These are phyloP conservation scores for Lachnellula subtilissima DNA, from an alignment of 2,329 filamentous ascomycete species.

Conservation along the genomic window DNA sequence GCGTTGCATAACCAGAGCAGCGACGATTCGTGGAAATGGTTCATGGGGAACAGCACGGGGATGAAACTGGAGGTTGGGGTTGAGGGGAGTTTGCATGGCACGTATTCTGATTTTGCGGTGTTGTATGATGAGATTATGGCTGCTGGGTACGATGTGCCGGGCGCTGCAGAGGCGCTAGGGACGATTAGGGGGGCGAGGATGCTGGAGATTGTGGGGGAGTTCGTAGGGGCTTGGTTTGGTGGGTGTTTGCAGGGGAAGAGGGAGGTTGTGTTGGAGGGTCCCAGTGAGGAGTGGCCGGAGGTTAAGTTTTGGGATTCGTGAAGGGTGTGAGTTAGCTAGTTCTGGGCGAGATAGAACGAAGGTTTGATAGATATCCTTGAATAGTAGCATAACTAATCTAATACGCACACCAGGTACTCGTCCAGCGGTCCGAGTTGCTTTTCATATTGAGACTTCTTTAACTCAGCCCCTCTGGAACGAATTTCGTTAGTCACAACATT, in stretches of 20 bases:
- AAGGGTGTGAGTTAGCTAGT: not conserved
- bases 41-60: slow-evolving; percentile 14
- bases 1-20: slow-evolving; percentile 23
- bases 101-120: slow-evolving; percentile 25
- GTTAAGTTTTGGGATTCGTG: not conserved
- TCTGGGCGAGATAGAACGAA: no score
- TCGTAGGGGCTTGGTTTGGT: slow-evolving; percentile 28
- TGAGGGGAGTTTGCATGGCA: slow-evolving; percentile 23
- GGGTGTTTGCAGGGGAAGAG: slow-evolving; percentile 19
- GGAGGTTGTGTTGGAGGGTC: slow-evolving; percentile 2
- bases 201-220: slow-evolving; percentile 25
- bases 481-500: no score
- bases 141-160: slow-evolving; percentile 11
- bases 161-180: slow-evolving; percentile 26
- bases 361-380: no score
- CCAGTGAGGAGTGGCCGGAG: slow-evolving; percentile 15
- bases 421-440: no score
- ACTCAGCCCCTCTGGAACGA: no score
- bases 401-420: no score
- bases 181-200: slow-evolving; percentile 24
- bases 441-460: no score
- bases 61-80: slow-evolving; percentile 29
- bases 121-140: slow-evolving; percentile 4
- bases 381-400: no score
- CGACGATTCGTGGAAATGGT: slow-evolving; percentile 20